These are phyloP conservation scores for Pichia manshurica DNA, from an alignment of 805 yeast genomes.

Conservation along the genomic window DNA sequence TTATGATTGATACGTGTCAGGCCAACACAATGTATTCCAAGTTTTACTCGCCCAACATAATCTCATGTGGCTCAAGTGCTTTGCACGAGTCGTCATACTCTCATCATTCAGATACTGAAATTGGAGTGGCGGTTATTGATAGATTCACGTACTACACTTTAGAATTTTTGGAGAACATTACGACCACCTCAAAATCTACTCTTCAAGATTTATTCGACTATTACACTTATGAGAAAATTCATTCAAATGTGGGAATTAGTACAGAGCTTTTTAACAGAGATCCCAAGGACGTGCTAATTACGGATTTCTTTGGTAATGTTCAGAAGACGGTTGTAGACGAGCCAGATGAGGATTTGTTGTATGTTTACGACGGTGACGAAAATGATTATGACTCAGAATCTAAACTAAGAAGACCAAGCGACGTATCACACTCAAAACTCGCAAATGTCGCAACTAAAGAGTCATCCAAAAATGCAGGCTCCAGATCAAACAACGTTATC, in stretches of 20 bases:
- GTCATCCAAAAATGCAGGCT: not conserved
- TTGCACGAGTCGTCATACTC: slow-evolving; percentile 88
- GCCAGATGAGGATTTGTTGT: slow-evolving; percentile 9
- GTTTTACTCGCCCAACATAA: slow-evolving; percentile 84
- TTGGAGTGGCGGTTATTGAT: slow-evolving; percentile 97
- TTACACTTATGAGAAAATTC: slow-evolving; percentile 79
- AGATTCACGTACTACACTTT: slow-evolving; percentile 89
- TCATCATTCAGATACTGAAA: slow-evolving; percentile 90
- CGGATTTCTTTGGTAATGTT: slow-evolving; percentile 92
- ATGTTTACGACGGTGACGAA: slow-evolving; percentile 29
- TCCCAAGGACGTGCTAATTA: slow-evolving; percentile 62
- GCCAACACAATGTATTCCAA: slow-evolving; percentile 96
- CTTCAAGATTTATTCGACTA: slow-evolving; percentile 79
- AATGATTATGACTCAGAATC: slow-evolving; percentile 37
- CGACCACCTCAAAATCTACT: slow-evolving; percentile 67
- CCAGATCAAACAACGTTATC: slow-evolving; percentile 1
- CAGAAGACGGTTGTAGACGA: slow-evolving; percentile 60
- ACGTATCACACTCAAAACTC: no score
- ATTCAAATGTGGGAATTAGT: slow-evolving; percentile 90
- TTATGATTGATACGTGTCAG: slow-evolving; percentile 98
- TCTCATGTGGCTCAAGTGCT: slow-evolving; percentile 89
- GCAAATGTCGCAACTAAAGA: no score
- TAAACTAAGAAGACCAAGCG: no score
- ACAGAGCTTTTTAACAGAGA: slow-evolving; percentile 70
- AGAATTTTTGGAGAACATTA: slow-evolving; percentile 77